These are phyloP conservation scores for Sanghuangporus weigelae DNA, from an alignment of 1,284 basidiomycete genomes.

Conservation along the genomic window DNA sequence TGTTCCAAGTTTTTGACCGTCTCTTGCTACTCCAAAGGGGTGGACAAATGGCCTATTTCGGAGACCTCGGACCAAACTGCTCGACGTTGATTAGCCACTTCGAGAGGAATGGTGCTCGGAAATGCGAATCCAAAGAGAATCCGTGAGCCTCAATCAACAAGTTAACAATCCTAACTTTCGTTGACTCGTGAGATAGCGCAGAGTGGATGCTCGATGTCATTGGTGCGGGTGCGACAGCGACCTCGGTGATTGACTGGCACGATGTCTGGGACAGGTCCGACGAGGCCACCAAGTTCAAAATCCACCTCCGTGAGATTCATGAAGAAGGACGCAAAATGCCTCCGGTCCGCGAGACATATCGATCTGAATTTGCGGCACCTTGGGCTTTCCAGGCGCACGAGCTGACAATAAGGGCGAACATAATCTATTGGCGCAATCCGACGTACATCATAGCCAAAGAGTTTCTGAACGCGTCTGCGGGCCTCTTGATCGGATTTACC, in stretches of 20 bases:
- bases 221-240: conserved; percentile 44
- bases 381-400: conserved; percentile 40
- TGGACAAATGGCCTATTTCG: conserved; percentile 75
- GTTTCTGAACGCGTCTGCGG: conserved; percentile 16
- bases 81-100: conserved; percentile 64
- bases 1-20: conserved; percentile 71
- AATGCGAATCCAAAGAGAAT: conserved; percentile 37
- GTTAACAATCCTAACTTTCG: not conserved
- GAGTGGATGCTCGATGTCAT: conserved; percentile 64
- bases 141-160: conserved; percentile 26
- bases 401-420: conserved; percentile 45
- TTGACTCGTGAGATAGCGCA: conserved; percentile 20
- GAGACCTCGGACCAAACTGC: conserved; percentile 61
- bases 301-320: conserved; percentile 33
- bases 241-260: conserved; percentile 38
- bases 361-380: conserved; percentile 44
- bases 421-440: conserved; percentile 54
- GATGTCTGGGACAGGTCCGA: conserved; percentile 37
- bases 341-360: conserved; percentile 29
- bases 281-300: conserved; percentile 25
- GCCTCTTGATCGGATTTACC: conserved; percentile 17
- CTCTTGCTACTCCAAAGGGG: conserved; percentile 55
- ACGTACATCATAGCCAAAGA: conserved; percentile 47
- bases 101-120: conserved; percentile 49
- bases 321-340: conserved; percentile 33